Evolutionary conservation across 2,329 filamentous ascomycete species (phyloP).

Genomic region (Chrysosporium queenslandicum): DNA sequence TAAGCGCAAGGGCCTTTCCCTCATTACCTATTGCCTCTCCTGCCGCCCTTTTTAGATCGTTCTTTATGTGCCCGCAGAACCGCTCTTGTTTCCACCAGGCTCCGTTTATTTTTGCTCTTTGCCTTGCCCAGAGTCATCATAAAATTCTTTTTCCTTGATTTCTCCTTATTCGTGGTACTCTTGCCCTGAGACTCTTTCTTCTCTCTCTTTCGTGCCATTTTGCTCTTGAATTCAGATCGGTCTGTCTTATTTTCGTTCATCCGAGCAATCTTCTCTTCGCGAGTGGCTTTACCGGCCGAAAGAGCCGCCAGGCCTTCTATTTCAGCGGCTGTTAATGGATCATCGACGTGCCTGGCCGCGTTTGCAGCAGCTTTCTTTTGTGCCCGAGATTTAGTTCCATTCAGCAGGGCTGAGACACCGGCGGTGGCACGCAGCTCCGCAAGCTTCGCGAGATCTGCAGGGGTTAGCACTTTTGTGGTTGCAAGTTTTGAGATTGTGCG

Average conservation of each 20-base stretch:
- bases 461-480: constrained; percentile 89
- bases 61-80: constrained; percentile 72
- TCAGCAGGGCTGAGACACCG: constrained; percentile 55
- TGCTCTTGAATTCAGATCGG: constrained; percentile 71
- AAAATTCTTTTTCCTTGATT: constrained; percentile 95
- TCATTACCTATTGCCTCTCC: constrained; percentile 54
- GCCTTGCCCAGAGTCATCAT: constrained; percentile 96
- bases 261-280: constrained; percentile 77
- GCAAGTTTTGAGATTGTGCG: constrained; percentile 57
- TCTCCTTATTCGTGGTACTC: constrained; percentile 95
- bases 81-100: constrained; percentile 73
- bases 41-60: constrained; percentile 72
- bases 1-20: not conserved
- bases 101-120: constrained; percentile 89
- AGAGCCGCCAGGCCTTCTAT: constrained; percentile 79
- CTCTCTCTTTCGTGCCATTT: constrained; percentile 70
- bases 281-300: constrained; percentile 63
- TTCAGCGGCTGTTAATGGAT: constrained; percentile 78
- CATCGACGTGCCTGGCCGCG: constrained; percentile 62
- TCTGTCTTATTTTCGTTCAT: constrained; percentile 73
- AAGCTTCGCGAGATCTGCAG: constrained; percentile 90
- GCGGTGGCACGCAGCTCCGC: constrained; percentile 72
- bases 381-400: constrained; percentile 35
- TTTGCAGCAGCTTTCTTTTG: constrained; percentile 37
- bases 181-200: constrained; percentile 85